Evolutionary conservation across 73 alveolate species (phyloP), one percentile per base, ranked within the genome.

Genomic region (Blepharisma japonicum): DNA sequence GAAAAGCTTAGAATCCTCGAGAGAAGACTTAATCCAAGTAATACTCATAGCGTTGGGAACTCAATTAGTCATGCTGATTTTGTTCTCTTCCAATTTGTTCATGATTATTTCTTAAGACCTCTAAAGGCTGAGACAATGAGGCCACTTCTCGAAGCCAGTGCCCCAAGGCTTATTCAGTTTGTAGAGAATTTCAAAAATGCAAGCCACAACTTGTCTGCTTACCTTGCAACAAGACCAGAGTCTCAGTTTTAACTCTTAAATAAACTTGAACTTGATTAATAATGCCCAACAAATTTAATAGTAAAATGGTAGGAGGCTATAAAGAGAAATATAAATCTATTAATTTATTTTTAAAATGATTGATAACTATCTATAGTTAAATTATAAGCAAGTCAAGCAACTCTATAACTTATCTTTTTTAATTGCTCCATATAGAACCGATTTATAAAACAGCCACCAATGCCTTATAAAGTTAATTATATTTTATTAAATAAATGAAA

Each of bases 51-150:
- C 5, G 74, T 61, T 61, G 74, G 74, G 14, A 61, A 61, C 23
- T 61, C 74, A 18, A 14, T n/a, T 8, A 61, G 47, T 5, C 46
- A 14, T 18, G 74, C 74, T 14, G 74, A 61, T 61, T 61, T 61
- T 14, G 74, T 25, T 14, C 47, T 61, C 50, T n/a, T 39, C 23
- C 47, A 61, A 61, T 61, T 61, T 25, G 47, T 61, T 14, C 39
- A 20, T 18, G 74, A 61, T 25, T 14, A 14, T 61, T 61, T 61
- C 46, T 61, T 61, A 61, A 14, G 47, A 20, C 47, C 47, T 61
- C 74, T 1, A 14, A n/a, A 39, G 2, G 23, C 14, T 14, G 74
- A 1, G 3, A 61, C 74, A 9, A n/a, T 61, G 39, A 0, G 74
- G 14, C 74, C 74, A 18, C 74, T 61, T 14, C 14, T 61, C 47